Base-by-base conservation (phyloP, 768 basidiomycete species). In the Lentinula edodes region DNA sequence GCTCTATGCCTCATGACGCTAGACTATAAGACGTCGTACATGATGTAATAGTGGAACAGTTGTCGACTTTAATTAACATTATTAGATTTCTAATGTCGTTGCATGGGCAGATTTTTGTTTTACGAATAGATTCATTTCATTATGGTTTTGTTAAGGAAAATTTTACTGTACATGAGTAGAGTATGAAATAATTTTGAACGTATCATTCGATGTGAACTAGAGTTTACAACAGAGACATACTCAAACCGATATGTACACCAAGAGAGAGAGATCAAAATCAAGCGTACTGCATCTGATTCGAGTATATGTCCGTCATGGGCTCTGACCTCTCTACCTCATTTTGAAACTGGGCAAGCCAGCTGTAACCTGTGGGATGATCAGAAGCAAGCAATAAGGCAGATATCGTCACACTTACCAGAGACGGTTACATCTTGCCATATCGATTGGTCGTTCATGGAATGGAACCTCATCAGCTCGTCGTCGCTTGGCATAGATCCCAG, bases 1-100 rank as follows among this genome's bases (percentile, higher is more conserved):
- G 88, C 48, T 76, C 75, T 18, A 92, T 93, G 82, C 91, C 91
- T 7, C 81, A 83, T 77, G 82, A 88, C 67, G 80, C 79, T 20
- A 80, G 83, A 61, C 70, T 92, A 67, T 93, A 75, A 55, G 53
- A 48, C 23, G 41, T n/a, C 23, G 1, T 35, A 13, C 18, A 12
- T 41, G 39, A 12, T 12, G 39, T 15, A 15, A 12, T 18, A 45
- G 15, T 45, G 18, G 43, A 45, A 28, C 28, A 41, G 39, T 41
- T 15, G 28, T 28, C 28, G 28, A 28, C 28, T 28, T 28, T 28
- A 28, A 3, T 28, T 28, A 28, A 28, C 28, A 28, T 28, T 28
- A 28, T 28, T 28, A 28, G 28, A 28, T 28, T 28, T 28, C 3
- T 3, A 28, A 28, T 28, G 28, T 28, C 28, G 28, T 2, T 28